Base-by-base conservation (phyloP, 1,139 yeast genomes). In the Geotrichum histeridarum region DNA sequence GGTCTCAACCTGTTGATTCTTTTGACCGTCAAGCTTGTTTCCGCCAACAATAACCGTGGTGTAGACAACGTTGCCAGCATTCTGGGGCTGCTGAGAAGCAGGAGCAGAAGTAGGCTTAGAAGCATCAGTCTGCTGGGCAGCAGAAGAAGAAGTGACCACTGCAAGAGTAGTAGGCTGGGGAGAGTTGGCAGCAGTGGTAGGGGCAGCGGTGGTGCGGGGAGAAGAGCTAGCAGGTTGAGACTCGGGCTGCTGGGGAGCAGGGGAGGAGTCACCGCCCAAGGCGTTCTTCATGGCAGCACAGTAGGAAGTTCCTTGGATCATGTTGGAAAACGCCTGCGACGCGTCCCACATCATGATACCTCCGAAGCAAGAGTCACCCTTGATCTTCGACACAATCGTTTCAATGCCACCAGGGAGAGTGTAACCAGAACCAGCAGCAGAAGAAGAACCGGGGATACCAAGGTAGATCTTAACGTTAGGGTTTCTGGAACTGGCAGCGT, bases 281-380 rank as follows among this genome's bases (percentile, higher is more conserved):
- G 72, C 61, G 37, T 63, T 61, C 65, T 79, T 78, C 73, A 81
- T 71, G 14, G 72, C 73, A 32, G 65, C 70, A 39, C 73, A 80
- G 65, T 70, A 80, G 54, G 72, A 73, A 22, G 65, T 67, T 39
- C 82, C 83, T 49, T 75, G 73, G 31, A 66, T 68, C 15, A 54
- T 50, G 66, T 87, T 88, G 18, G 76, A 67, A 67, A 76, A 79
- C 14, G 85, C 90, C 68, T 86, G 90, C 53, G 94, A 84, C 50
- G 95, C 96, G 72, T 90, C 96, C 96, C 97, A 90, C 62, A 89
- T 72, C 73, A 86, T 82, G 60, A 90, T 78, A 66, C 97, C 97
- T 59, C 95, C 96, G 64, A 89, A 86, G 51, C 78, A 70, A 18
- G 62, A 47, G 55, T 73, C 56, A n/a, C 48, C 47, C 18, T 50